phyloP scores from a whole-genome alignment of 306 rosid species.

The Vachellia collinsii region DNA sequence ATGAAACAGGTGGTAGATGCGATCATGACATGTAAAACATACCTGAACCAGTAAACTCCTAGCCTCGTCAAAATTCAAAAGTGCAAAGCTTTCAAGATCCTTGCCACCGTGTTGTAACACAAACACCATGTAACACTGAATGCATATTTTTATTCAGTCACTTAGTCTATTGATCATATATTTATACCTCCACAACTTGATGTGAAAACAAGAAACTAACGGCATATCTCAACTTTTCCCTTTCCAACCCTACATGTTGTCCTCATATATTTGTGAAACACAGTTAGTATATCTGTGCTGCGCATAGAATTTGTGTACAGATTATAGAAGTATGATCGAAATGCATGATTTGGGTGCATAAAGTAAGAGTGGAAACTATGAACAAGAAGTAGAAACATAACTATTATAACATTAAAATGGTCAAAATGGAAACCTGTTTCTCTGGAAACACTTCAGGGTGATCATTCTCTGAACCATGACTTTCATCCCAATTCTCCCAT shows the following conservation, averaged over 20 bases:
- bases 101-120: constrained; percentile 84
- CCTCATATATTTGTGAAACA: constrained; percentile 24
- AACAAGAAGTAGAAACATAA: constrained; percentile 27
- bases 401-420: constrained; percentile 3
- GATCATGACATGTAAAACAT: constrained; percentile 31
- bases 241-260: background rate
- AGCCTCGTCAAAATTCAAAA: constrained; percentile 74
- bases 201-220: constrained; percentile 16
- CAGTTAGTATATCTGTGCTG: constrained; percentile 8
- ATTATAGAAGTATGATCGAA: background rate
- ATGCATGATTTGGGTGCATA: constrained; percentile 1
- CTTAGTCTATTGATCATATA: constrained; percentile 23
- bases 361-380: constrained; percentile 29
- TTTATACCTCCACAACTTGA: constrained; percentile 20
- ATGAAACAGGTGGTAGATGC: constrained; percentile 24
- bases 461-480: constrained; percentile 77
- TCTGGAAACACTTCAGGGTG: constrained; percentile 83
- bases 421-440: constrained; percentile 65
- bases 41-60: constrained; percentile 80
- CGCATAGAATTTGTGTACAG: constrained; percentile 16
- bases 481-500: constrained; percentile 87
- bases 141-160: constrained; percentile 37
- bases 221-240: background rate
- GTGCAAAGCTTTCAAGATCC: constrained; percentile 93
- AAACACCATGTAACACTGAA: constrained; percentile 72